phyloP scores from a whole-genome alignment of 306 rosid genomes.

The Rosa rugosa region DNA sequence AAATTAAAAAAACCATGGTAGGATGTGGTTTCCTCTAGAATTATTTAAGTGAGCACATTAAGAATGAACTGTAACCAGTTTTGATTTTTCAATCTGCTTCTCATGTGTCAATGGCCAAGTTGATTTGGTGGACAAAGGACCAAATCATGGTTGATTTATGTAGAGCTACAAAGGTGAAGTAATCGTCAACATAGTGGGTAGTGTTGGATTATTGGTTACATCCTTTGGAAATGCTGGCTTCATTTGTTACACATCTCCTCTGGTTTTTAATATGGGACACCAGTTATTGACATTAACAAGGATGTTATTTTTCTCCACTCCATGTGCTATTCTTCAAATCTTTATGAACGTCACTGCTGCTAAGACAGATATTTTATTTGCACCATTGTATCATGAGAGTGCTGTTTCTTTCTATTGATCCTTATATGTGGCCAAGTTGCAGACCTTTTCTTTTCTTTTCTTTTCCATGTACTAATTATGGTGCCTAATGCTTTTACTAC shows the following conservation, averaged over 20 bases:
- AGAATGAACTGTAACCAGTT: not conserved
- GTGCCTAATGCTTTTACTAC: slow-evolving; percentile 1
- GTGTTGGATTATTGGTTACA: not conserved
- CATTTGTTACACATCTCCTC: slow-evolving; percentile 1
- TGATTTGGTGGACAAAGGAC: not conserved
- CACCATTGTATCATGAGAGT: not conserved
- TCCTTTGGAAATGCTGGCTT: slow-evolving; percentile 8
- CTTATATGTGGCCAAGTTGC: not conserved
- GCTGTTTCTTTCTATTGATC: slow-evolving; percentile 5
- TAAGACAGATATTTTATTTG: not conserved
- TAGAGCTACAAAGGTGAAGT: not conserved
- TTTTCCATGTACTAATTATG: not conserved
- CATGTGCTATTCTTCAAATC: not conserved
- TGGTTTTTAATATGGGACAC: not conserved
- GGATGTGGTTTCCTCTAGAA: not conserved
- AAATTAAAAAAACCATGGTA: not conserved
- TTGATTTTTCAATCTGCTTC: not conserved
- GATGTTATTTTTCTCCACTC: not conserved
- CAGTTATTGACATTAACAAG: not conserved
- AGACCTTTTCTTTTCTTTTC: not conserved
- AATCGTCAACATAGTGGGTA: not conserved
- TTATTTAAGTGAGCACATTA: not conserved
- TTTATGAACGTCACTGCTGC: not conserved
- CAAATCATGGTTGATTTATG: slow-evolving; percentile 3
- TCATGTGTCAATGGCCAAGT: not conserved